Evolutionary conservation across 2,329 filamentous ascomycete genomes (phyloP).

Genomic region (Aspergillus texensis): DNA sequence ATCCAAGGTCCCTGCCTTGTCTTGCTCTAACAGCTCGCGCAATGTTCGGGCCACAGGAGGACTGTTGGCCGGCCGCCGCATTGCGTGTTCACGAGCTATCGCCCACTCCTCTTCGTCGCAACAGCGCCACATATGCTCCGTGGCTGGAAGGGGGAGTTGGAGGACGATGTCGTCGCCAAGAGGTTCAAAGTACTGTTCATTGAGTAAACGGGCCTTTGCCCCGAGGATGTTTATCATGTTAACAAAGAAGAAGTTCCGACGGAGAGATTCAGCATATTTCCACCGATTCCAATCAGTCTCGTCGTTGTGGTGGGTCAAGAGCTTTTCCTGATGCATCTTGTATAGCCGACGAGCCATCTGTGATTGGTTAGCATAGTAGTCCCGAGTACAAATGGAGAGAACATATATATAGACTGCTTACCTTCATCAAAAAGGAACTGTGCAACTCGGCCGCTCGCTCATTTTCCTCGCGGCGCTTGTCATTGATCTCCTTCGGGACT

Average conservation of each 20-base stretch:
- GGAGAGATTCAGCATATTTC: slow-evolving; percentile 22
- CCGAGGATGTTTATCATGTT: slow-evolving; percentile 19
- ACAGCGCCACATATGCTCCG: slow-evolving; percentile 22
- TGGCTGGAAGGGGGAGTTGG: slow-evolving; percentile 17
- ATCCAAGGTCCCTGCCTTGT: slow-evolving; percentile 9
- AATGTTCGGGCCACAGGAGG: slow-evolving; percentile 11
- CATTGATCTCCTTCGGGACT: neutral
- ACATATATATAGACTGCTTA: neutral
- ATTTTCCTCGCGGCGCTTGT: slow-evolving; percentile 1
- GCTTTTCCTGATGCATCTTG: slow-evolving; percentile 9
- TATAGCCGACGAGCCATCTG: slow-evolving; percentile 20
- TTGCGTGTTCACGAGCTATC: slow-evolving; percentile 5
- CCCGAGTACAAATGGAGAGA: neutral
- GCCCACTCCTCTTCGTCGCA: slow-evolving; percentile 21
- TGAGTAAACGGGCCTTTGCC: slow-evolving; percentile 10
- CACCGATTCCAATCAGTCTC: slow-evolving; percentile 20
- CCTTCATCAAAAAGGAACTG: slow-evolving; percentile 17
- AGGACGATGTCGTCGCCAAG: slow-evolving; percentile 17
- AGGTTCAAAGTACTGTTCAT: slow-evolving; percentile 17
- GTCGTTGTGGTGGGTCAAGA: slow-evolving; percentile 12
- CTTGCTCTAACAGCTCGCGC: slow-evolving; percentile 10
- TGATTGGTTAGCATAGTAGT: neutral
- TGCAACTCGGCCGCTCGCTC: slow-evolving; percentile 14
- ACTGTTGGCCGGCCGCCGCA: neutral
- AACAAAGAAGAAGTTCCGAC: slow-evolving; percentile 21